These are phyloP conservation scores for Geranium brycei DNA, from an alignment of 345 rosid species.

Conservation along the genomic window DNA sequence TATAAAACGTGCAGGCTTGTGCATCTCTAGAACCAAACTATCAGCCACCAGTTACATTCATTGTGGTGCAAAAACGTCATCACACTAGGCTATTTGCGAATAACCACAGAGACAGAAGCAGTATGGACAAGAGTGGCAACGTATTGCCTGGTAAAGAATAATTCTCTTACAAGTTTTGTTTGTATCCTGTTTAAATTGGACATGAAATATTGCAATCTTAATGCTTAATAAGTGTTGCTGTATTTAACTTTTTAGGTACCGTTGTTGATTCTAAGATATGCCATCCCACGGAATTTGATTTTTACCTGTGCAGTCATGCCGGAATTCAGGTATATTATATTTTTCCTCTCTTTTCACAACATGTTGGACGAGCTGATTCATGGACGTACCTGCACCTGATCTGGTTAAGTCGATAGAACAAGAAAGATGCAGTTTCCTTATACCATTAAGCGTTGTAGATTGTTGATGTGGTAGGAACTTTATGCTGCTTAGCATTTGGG, in stretches of 20 bases:
- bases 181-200: neutral
- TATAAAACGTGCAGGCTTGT: constrained; percentile 47
- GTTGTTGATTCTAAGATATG: constrained; percentile 97
- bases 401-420: no score
- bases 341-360: no score
- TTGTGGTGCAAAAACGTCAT: constrained; percentile 97
- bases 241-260: constrained; percentile 38
- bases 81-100: constrained; percentile 95
- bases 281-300: constrained; percentile 95
- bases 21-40: constrained; percentile 92
- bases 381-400: no score
- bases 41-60: constrained; percentile 98
- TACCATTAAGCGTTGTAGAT: no score
- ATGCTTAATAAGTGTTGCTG: neutral
- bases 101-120: constrained; percentile 50
- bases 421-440: no score
- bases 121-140: constrained; percentile 88
- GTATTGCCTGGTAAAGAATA: constrained; percentile 60
- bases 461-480: no score
- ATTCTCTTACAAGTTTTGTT: neutral
- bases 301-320: constrained; percentile 95
- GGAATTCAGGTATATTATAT: constrained; percentile 58
- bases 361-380: neutral
- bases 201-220: neutral
- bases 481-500: no score